Evolutionary conservation across 2,329 filamentous ascomycete genomes (phyloP), one percentile per base, ranked within the genome.

Genomic region (Monosporascus sp.): DNA sequence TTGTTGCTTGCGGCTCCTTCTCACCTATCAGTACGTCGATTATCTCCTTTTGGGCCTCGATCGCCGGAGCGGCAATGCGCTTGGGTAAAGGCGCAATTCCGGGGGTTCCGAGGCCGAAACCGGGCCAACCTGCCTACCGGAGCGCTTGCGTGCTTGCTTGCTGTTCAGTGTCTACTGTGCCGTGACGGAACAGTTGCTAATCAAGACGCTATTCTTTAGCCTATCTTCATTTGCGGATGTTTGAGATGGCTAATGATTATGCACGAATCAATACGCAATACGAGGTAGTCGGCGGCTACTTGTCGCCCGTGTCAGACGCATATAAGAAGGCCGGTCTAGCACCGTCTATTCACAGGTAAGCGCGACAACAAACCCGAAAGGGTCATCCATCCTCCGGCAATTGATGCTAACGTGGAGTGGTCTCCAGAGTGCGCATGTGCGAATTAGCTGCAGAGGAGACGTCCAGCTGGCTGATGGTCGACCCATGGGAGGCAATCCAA

Each of bases 401-500:
- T 35, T 24, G 14, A 41, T 56, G 28, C 63, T 64, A 59, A 65
- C 50, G 48, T 28, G 18, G 49, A 28, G 5, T 37, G 14, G 18
- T 45, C 48, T 43, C 38, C 46, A 84, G 82, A 61, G 81, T 94
- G 59, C 84, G 87, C 58, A 97, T 97, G 92, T 96, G 91, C 71
- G 82, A 88, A 63, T 77, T 95, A 38, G 91, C 91, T 7, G 86
- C 91, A 24, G 81, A 85, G 61, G 80, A 88, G 61, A 86, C 88
- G 50, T 86, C 86, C 49, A 84, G 84, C 62, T 91, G 88, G 86
- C 77, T 95, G 55, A 91, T 91, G 84, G 89, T 94, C 46, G 91
- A 96, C 68, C 85, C 88, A 0, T 95, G 89, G 87, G 92, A 96
- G 76, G 88, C 90, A n/a, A 77, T 88, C 63, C 85, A 95, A 72